Evolutionary conservation across 2,329 filamentous ascomycete genomes (phyloP).

Genomic region (Apiospora koreana): DNA sequence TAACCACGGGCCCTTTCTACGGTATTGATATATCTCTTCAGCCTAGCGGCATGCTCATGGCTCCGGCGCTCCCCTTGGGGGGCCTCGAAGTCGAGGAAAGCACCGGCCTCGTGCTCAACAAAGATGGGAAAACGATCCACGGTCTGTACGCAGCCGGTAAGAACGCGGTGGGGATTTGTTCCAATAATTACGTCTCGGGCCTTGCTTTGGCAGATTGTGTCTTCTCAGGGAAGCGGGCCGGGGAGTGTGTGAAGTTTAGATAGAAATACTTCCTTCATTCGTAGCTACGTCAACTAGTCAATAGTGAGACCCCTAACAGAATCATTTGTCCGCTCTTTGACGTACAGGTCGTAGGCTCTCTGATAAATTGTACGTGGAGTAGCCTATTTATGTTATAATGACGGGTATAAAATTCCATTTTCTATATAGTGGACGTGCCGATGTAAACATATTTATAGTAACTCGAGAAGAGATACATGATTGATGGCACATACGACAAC

Average conservation of each 20-base stretch:
- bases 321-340: no score
- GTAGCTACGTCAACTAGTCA: no score
- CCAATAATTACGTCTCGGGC: constrained; percentile 14
- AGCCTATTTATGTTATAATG: no score
- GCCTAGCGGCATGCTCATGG: not conserved
- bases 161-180: constrained; percentile 16
- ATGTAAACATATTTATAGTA: no score
- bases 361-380: no score
- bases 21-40: constrained; percentile 11
- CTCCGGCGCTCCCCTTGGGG: constrained; percentile 8
- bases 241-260: constrained; percentile 1
- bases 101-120: constrained; percentile 7
- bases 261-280: no score
- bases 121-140: not conserved
- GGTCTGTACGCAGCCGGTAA: constrained; percentile 15
- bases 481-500: no score
- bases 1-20: constrained; percentile 11
- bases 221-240: constrained; percentile 15
- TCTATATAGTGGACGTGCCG: no score
- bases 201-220: constrained; percentile 17
- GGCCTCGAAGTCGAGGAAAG: constrained; percentile 11
- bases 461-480: no score
- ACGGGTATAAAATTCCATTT: no score
- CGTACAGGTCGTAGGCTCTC: no score
- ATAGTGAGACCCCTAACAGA: no score